Evolutionary conservation across 208 protist genomes (phyloP), one percentile per base, ranked within the genome.

Genomic region (Leishmania lainsoni): DNA sequence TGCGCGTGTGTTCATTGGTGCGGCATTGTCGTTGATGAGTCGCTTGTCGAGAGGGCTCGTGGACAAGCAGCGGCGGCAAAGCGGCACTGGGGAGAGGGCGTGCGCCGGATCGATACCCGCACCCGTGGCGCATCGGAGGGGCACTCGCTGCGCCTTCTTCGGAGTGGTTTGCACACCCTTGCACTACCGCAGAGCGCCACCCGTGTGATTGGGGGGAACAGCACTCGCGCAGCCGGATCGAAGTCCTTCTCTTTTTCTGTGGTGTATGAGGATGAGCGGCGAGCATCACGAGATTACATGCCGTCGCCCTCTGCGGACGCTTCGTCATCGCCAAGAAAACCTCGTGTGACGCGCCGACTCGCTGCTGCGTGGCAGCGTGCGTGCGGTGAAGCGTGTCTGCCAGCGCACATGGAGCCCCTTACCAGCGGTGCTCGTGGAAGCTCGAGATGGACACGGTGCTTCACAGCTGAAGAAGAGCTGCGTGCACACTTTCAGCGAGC

Each of bases 391-490:
- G 26, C 39, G 32, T 63, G 26, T n/a, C 58, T 22, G 58, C 58
- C 26, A 52, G 45, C 42, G 0, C 42, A 29, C 3, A 17, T 22
- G 54, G 32, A 20, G 32, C 48, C 3, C 35, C 4, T 35, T 20
- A 32, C 1, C 32, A n/a, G 3, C 45, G 4, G 42, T 35, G 39
- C 66, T 17, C 3, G 35, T 52, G 52, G 51, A 12, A 17, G 42
- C 56, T 35, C 35, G 2, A 68, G 52, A 1, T 22, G 26, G 1
- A 39, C 22, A 42, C 12, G 35, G 75, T 26, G 58, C 75, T 52
- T 68, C n/a, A 9, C 52, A 6, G 59, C 35, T 5, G 76, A 79
- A 45, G 76, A 14, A 17, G 76, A 32, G 26, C 59, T 79, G 76
- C 76, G 76, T 42, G 26, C 26, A 29, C 35, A 48, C 61, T 69